Evolutionary conservation across 495 filamentous ascomycete genomes (phyloP).

Genomic region (Xylaria palmicola): DNA sequence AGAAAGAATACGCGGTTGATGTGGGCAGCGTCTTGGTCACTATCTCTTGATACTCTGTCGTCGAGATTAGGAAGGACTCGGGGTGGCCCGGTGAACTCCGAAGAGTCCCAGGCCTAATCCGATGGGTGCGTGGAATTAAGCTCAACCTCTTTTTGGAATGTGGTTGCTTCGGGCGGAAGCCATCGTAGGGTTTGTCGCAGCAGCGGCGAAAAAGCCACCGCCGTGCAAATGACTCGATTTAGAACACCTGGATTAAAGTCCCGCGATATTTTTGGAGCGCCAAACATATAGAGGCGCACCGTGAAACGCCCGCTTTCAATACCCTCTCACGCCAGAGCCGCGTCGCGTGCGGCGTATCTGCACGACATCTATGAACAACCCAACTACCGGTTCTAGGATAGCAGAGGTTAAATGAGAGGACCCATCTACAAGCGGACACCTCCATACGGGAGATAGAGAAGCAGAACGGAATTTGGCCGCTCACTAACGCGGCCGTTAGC

Average conservation of each 20-base stretch:
- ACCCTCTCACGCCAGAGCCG: neutral
- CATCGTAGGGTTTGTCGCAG: too few relatives aligned
- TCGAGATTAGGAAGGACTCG: neutral
- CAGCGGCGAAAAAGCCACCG: too few relatives aligned
- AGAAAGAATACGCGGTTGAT: neutral
- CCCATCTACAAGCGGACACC: too few relatives aligned
- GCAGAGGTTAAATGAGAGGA: neutral
- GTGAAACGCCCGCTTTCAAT: neutral
- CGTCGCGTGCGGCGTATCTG: too few relatives aligned
- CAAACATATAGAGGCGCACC: too few relatives aligned
- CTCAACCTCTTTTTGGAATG: neutral
- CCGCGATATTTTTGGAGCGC: neutral
- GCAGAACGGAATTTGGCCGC: slow-evolving; percentile 5
- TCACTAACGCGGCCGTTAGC: neutral
- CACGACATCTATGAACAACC: neutral
- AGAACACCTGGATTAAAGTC: neutral
- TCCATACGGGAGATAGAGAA: neutral
- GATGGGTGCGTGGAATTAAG: neutral
- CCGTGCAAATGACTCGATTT: too few relatives aligned
- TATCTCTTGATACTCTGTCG: neutral
- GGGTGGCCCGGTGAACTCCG: neutral
- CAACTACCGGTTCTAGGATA: neutral
- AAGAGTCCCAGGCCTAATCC: neutral
- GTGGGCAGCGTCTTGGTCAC: too few relatives aligned
- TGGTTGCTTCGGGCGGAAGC: too few relatives aligned